Conservation (phyloP, 306 rosid species). For the Glycine soja region DNA sequence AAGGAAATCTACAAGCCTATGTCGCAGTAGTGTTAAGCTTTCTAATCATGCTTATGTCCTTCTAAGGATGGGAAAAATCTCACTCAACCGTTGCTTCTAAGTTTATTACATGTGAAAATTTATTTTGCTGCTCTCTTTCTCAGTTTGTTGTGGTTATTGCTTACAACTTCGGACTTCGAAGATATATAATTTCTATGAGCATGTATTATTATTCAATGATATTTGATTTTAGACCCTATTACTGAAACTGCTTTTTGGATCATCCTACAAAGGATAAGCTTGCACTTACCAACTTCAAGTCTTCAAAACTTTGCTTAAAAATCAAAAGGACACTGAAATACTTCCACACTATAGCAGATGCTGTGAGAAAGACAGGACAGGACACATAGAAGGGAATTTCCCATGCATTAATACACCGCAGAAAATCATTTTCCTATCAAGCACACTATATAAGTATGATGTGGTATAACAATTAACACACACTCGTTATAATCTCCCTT, state of each 20-base stretch:
- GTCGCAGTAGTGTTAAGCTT: constrained; percentile 50
- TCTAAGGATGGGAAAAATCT: constrained; percentile 43
- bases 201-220: constrained; percentile 10
- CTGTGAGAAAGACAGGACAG: background rate
- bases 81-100: constrained; percentile 18
- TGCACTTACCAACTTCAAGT: background rate
- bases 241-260: constrained; percentile 13
- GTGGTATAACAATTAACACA: background rate
- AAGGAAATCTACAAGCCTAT: constrained; percentile 43
- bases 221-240: constrained; percentile 22
- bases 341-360: background rate
- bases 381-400: background rate
- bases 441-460: background rate
- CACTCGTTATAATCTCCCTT: background rate
- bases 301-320: constrained; percentile 1
- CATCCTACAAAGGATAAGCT: constrained; percentile 34
- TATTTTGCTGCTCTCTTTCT: constrained; percentile 42
- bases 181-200: constrained; percentile 5
- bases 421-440: background rate
- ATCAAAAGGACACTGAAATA: background rate
- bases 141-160: constrained; percentile 45
- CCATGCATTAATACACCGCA: background rate
- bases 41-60: constrained; percentile 50
- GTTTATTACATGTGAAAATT: constrained; percentile 39
- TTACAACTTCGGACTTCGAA: constrained; percentile 34